Base-by-base conservation (phyloP, 176 grass and related monocot species). In the Triticum monococcum region DNA sequence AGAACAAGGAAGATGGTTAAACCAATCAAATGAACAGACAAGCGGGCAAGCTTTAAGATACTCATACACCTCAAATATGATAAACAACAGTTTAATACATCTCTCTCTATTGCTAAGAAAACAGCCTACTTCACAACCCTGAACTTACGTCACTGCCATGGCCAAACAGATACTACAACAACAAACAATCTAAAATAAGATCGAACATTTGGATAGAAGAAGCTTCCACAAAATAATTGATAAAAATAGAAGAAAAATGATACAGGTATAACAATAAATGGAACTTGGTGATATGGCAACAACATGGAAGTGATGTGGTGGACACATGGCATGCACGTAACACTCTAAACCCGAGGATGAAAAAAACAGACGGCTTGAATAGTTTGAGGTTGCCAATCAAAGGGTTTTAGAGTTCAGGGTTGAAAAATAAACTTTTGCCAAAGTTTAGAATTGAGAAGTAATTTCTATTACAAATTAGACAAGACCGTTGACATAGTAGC, bases 1-100 rank as follows among this genome's bases (percentile, higher is more conserved):
- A 59, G 62, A 91, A 62, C 38, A 50, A 72, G 50, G 50, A 81
- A 81, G 78, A 57, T 41, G 59, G 22, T 23, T 54, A 54, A 54
- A 18, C 23, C 35, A 59, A 72, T 14, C 25, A 33, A 69, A 69
- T 61, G 14, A 79, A 69, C 13, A 69, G 24, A 65, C 13, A 72
- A 22, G 41, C 50, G 18, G 5, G 50, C 41, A 70, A 9, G 3
- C 23, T 2, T 54, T 54, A 50, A 73, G 28, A 7, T 54, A 54
- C 50, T 18, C 16, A 18, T 54, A 54, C 5, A 38, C 10, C 8
- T 64, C 14, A 69, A 72, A 33, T 63, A 20, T 64, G 52, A 48
- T 36, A 64, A 24, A 18, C 3, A 23, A 26, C 41, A 40, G 63
- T 82, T 52, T 61, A 59, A 33, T 38, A 31, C 35, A 54, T 54